Evolutionary conservation across 2,329 filamentous ascomycete species (phyloP), one percentile per base, ranked within the genome.

Genomic region (Sporothrix sp.): DNA sequence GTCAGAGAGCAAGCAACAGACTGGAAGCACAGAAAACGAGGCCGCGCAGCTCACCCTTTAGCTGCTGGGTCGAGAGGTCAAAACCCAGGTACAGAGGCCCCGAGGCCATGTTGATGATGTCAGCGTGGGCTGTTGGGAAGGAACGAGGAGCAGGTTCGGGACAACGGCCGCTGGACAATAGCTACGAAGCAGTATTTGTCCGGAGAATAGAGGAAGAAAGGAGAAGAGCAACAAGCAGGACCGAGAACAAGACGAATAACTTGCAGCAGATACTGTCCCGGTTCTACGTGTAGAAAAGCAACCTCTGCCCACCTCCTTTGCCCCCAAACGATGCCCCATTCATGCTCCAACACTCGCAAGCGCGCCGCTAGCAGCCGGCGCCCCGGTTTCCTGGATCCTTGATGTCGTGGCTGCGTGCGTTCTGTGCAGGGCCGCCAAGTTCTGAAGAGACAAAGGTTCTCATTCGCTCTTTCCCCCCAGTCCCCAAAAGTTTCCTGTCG

Each of bases 21-120:
- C 13, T 7, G 7, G 28, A n/a, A 33, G 18, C 3, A 3, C 16
- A 7, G 27, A n/a, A n/a, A n/a, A n/a, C n/a, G 11, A 14, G 18
- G 18, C 10, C n/a, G 14, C 40, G 21, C 3, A 16, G 58, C 62
- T 57, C 67, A 81, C 87, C 90, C 77, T 98, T 97, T 52, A 97
- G 77, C 66, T 97, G 91, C 68, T 97, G 93, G 52, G 93, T 97
- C 38, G 90, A 96, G 54, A 97, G 82, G 70, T 98, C 93, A 66
- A 97, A 90, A 54, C 93, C 93, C 62, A 95, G 75, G 64, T 95
- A 95, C 54, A 95, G 72, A 16, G 85, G 82, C 28, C 71, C 74
- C 55, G 50, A 48, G 50, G 51, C 45, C 51, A 56, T 56, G 6
- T 7, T 30, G 37, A 27, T 32, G 40, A 32, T 50, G 40, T 32